Conservation (phyloP, 176 grass and related monocot species). For the Bothriochloa decipiens region DNA sequence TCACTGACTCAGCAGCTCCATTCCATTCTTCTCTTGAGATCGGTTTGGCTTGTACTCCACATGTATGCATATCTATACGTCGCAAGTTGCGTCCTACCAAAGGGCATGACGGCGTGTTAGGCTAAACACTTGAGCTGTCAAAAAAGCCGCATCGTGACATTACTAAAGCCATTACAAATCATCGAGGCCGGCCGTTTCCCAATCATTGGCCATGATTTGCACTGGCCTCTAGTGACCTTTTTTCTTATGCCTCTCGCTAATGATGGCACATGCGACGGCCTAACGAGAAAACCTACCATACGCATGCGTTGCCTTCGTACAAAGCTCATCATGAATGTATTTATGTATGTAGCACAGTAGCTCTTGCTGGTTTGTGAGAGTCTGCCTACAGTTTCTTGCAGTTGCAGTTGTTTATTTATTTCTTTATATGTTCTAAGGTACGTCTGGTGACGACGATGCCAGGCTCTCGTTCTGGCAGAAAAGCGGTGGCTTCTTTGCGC, state of each 20-base stretch:
- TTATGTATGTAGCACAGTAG: background rate
- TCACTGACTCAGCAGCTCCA: conserved; percentile 31
- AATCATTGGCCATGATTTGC: conserved; percentile 61
- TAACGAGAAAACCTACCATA: conserved; percentile 52
- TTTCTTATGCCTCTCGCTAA: conserved; percentile 46
- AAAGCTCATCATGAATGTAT: background rate
- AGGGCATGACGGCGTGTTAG: background rate
- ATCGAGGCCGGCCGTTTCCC: conserved; percentile 34
- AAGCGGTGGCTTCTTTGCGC: conserved; percentile 20
- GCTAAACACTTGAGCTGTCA: conserved; percentile 31
- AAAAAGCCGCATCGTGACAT: background rate
- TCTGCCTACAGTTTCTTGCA: conserved; percentile 22
- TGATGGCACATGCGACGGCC: conserved; percentile 59
- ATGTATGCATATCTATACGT: too few relatives aligned
- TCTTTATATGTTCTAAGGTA: background rate
- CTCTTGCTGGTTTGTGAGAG: conserved; percentile 30
- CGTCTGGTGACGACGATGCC: conserved; percentile 29
- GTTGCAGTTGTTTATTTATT: too few relatives aligned
- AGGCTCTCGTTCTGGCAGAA: conserved; percentile 36
- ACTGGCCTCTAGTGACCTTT: conserved; percentile 48
- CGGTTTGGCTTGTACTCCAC: background rate
- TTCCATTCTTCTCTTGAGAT: background rate
- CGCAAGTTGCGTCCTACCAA: conserved; percentile 39
- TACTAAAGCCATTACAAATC: conserved; percentile 19
- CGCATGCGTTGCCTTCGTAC: background rate